These are phyloP conservation scores for Amorphotheca resinae DNA, from an alignment of 495 filamentous ascomycete species.

Conservation along the genomic window DNA sequence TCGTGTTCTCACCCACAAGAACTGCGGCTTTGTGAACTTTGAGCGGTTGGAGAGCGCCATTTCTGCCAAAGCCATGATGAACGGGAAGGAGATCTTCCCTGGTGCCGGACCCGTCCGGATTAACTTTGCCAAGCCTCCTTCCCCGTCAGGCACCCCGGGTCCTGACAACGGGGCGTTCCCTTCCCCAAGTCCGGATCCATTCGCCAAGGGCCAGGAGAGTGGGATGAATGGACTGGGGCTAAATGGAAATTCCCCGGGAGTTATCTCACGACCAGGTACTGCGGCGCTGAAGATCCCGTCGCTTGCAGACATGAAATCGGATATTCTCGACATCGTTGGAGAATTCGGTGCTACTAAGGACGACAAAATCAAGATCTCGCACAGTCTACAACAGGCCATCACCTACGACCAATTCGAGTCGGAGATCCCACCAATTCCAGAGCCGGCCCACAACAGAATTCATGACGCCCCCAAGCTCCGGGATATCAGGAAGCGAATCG, in stretches of 20 bases:
- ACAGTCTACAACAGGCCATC: constrained; percentile 64
- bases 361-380: constrained; percentile 57
- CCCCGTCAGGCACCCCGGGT: constrained; percentile 73
- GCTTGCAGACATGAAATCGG: constrained; percentile 60
- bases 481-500: constrained; percentile 94
- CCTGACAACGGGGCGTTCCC: constrained; percentile 61
- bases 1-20: constrained; percentile 94
- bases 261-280: constrained; percentile 32
- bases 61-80: constrained; percentile 70
- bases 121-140: constrained; percentile 93
- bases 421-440: constrained; percentile 81
- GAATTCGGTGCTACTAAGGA: constrained; percentile 83
- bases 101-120: constrained; percentile 90
- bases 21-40: constrained; percentile 97
- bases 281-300: constrained; percentile 49
- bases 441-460: constrained; percentile 79
- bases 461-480: constrained; percentile 93
- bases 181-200: constrained; percentile 91
- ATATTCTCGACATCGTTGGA: constrained; percentile 76
- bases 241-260: constrained; percentile 27
- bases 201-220: constrained; percentile 39
- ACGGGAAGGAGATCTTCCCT: constrained; percentile 96
- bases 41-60: constrained; percentile 82
- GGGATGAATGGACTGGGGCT: constrained; percentile 28
- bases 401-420: constrained; percentile 55